Conservation (phyloP, 2,329 filamentous ascomycete species). For the Paecilomyces sp. region DNA sequence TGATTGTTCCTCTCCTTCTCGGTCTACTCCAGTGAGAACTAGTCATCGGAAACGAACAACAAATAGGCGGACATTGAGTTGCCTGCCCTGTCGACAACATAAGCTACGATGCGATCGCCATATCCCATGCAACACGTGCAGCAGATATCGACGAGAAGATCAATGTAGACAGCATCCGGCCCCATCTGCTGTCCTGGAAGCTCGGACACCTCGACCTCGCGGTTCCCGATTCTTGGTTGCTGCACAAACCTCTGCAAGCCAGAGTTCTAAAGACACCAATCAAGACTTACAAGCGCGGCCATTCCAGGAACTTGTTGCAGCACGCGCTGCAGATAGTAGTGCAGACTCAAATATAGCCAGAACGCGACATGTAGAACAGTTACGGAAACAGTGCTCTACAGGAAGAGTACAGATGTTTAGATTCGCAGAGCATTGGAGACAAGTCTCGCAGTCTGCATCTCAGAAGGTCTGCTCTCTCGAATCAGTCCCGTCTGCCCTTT, state of each 20-base stretch:
- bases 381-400: neutral
- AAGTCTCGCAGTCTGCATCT: neutral
- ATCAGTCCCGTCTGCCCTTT: neutral
- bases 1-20: neutral
- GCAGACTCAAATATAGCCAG: neutral
- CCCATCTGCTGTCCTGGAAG: slow-evolving; percentile 10
- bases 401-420: neutral
- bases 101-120: slow-evolving; percentile 25
- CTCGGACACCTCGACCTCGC: slow-evolving; percentile 1
- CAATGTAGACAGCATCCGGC: slow-evolving; percentile 22
- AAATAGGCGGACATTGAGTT: slow-evolving; percentile 17
- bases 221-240: neutral
- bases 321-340: neutral
- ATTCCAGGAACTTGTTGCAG: neutral
- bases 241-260: slow-evolving; percentile 1
- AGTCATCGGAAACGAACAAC: slow-evolving; percentile 3
- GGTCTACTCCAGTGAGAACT: neutral
- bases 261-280: neutral
- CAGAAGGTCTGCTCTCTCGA: neutral
- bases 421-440: neutral
- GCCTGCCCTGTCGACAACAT: slow-evolving; percentile 23
- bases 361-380: neutral
- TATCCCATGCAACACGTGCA: slow-evolving; percentile 24
- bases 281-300: neutral
- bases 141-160: slow-evolving; percentile 21